Evolutionary conservation across 2,329 filamentous ascomycete species (phyloP).

Genomic region (Claviceps cyperi): DNA sequence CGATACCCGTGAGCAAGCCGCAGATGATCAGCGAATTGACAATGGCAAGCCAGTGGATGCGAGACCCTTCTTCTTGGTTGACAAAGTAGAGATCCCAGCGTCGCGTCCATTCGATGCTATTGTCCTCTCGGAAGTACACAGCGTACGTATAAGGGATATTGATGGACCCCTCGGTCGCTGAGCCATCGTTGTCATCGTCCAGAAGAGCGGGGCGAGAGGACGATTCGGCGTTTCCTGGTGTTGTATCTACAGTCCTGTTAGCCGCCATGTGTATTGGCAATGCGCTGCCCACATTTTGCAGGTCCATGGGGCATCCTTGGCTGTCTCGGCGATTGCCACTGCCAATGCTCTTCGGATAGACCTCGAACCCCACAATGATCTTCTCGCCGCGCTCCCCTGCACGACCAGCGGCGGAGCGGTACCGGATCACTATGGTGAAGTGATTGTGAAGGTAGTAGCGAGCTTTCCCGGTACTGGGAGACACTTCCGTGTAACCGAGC

Average conservation of each 20-base stretch:
- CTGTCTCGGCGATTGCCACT: conserved; percentile 42
- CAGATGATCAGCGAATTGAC: conserved; percentile 77
- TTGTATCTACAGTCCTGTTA: conserved; percentile 30
- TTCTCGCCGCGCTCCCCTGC: conserved; percentile 58
- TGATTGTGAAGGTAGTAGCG: conserved; percentile 77
- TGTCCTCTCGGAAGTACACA: conserved; percentile 77
- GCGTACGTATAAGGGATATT: conserved; percentile 78
- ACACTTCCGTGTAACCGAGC: conserved; percentile 60
- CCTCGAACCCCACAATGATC: conserved; percentile 77
- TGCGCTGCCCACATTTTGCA: conserved; percentile 46
- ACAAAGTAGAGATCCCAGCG: conserved; percentile 86
- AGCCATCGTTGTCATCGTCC: conserved; percentile 38
- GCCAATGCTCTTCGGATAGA: conserved; percentile 74
- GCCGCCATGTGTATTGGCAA: conserved; percentile 56
- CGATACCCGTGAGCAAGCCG: conserved; percentile 60
- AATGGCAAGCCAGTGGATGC: conserved; percentile 80
- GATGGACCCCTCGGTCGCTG: conserved; percentile 51
- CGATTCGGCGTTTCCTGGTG: conserved; percentile 37
- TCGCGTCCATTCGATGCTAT: conserved; percentile 65
- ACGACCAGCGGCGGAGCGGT: conserved; percentile 54
- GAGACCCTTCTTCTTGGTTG: conserved; percentile 67
- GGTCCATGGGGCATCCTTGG: conserved; percentile 51
- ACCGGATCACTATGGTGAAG: conserved; percentile 69
- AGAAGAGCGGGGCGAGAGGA: conserved; percentile 35
- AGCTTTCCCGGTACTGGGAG: conserved; percentile 41